phyloP scores from a whole-genome alignment of 2,329 filamentous ascomycete species.

The Fusarium chlamydosporum region DNA sequence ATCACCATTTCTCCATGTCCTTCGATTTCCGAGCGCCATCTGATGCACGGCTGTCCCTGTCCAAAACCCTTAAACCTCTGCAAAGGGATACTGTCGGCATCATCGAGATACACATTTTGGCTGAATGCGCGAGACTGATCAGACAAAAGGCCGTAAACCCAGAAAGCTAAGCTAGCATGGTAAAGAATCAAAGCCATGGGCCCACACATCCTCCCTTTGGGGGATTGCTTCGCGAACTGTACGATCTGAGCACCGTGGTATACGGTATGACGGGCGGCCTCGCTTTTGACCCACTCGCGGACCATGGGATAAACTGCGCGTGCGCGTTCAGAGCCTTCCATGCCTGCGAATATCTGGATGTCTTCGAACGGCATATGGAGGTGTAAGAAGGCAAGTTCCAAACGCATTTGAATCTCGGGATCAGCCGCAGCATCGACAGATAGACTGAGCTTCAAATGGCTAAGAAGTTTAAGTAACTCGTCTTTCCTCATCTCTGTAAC shows the following conservation, averaged over 20 bases:
- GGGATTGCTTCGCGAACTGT: conserved; percentile 37
- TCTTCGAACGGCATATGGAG: conserved; percentile 60
- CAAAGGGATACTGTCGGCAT: conserved; percentile 16
- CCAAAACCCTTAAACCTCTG: conserved; percentile 37
- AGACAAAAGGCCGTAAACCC: conserved; percentile 44
- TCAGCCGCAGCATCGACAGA: not conserved
- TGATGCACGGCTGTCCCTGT: conserved; percentile 34
- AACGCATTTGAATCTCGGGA: conserved; percentile 51
- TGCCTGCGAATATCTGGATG: conserved; percentile 60
- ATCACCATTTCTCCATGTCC: conserved; percentile 18
- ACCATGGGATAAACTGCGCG: conserved; percentile 54
- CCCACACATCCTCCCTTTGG: conserved; percentile 39
- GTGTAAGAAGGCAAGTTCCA: conserved; percentile 55
- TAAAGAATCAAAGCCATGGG: conserved; percentile 50
- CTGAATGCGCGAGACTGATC: not conserved
- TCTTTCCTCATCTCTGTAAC: conserved; percentile 50
- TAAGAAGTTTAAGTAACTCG: conserved; percentile 49
- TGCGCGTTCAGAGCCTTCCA: conserved; percentile 58
- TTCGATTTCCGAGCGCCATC: conserved; percentile 24
- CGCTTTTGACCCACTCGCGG: conserved; percentile 55
- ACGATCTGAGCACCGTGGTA: conserved; percentile 52
- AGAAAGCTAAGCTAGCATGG: conserved; percentile 50
- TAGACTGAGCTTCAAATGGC: conserved; percentile 35
- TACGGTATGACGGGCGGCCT: conserved; percentile 53
- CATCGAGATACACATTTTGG: conserved; percentile 26